phyloP scores from a whole-genome alignment of 2,329 filamentous ascomycete species.

The Aquanectria penicillioides region DNA sequence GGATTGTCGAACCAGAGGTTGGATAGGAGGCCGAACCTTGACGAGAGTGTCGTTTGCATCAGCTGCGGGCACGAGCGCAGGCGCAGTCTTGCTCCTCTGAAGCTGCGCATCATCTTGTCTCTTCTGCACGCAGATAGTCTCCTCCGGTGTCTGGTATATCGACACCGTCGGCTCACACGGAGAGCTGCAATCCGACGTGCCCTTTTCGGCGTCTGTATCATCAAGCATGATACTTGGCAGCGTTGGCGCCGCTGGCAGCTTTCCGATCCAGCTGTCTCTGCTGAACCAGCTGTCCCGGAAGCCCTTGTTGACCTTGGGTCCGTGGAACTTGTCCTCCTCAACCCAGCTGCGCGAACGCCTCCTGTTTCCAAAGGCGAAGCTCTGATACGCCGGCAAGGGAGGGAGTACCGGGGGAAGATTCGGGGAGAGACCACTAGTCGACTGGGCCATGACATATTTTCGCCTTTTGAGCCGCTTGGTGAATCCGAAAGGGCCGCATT shows the following conservation, averaged over 20 bases:
- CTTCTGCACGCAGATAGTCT: conserved; percentile 31
- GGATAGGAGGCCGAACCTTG: conserved; percentile 24
- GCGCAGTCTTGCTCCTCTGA: conserved; percentile 34
- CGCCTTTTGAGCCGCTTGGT: conserved; percentile 46
- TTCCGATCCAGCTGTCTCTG: conserved; percentile 47
- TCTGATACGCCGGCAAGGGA: conserved; percentile 47
- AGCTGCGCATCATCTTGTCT: conserved; percentile 26
- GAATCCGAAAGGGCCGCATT: conserved; percentile 24
- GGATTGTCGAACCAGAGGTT: conserved; percentile 35
- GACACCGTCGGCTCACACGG: too few relatives aligned
- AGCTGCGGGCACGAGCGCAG: conserved; percentile 29
- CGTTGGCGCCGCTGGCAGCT: conserved; percentile 50
- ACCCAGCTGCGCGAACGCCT: conserved; percentile 54
- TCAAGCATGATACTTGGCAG: conserved; percentile 44
- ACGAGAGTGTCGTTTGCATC: conserved; percentile 17
- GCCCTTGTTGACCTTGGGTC: conserved; percentile 52
- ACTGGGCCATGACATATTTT: conserved; percentile 37
- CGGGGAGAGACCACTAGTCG: conserved; percentile 45
- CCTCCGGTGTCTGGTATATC: too few relatives aligned
- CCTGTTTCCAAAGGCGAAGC: conserved; percentile 40
- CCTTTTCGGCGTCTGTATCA: conserved; percentile 37
- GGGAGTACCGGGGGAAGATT: conserved; percentile 45
- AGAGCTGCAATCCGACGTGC: neutral
- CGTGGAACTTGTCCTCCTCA: conserved; percentile 62
- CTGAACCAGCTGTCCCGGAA: conserved; percentile 42